These are phyloP conservation scores for Apiotrichum gracile DNA, from an alignment of 1,284 basidiomycete genomes.

Conservation along the genomic window DNA sequence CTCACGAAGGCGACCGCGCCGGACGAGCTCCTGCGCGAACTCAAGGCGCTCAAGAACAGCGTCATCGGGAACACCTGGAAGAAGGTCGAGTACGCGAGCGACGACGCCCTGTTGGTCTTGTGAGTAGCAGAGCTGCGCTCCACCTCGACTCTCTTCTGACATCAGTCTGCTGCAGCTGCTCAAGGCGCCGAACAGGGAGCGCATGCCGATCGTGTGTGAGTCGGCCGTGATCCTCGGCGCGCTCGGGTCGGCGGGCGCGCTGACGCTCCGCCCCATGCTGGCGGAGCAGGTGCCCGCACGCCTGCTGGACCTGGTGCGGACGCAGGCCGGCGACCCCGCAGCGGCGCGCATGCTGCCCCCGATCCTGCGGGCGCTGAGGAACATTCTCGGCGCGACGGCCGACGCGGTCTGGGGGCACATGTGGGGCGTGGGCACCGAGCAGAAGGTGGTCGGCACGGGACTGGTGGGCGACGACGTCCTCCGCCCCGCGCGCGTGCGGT, in stretches of 20 bases:
- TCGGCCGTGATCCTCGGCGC: constrained; percentile 45
- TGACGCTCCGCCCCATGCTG: constrained; percentile 34
- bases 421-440: constrained; percentile 42
- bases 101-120: constrained; percentile 31
- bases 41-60: constrained; percentile 46
- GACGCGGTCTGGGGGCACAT: constrained; percentile 43
- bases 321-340: constrained; percentile 2
- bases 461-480: constrained; percentile 25
- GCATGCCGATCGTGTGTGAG: constrained; percentile 34
- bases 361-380: constrained; percentile 36
- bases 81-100: constrained; percentile 43
- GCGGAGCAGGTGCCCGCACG: constrained; percentile 19
- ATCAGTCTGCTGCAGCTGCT: constrained; percentile 21
- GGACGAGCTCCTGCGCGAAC: constrained; percentile 21
- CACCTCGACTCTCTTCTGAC: not conserved
- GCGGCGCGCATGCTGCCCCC: constrained; percentile 22
- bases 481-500: constrained; percentile 12
- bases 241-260: constrained; percentile 37
- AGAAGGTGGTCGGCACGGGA: constrained; percentile 37
- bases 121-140: constrained; percentile 23
- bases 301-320: constrained; percentile 25
- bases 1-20: constrained; percentile 4
- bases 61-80: constrained; percentile 46
- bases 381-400: constrained; percentile 36
- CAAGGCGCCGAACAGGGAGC: constrained; percentile 2